phyloP scores from a whole-genome alignment of 2,329 filamentous ascomycete species.

The Talaromyces sp. region DNA sequence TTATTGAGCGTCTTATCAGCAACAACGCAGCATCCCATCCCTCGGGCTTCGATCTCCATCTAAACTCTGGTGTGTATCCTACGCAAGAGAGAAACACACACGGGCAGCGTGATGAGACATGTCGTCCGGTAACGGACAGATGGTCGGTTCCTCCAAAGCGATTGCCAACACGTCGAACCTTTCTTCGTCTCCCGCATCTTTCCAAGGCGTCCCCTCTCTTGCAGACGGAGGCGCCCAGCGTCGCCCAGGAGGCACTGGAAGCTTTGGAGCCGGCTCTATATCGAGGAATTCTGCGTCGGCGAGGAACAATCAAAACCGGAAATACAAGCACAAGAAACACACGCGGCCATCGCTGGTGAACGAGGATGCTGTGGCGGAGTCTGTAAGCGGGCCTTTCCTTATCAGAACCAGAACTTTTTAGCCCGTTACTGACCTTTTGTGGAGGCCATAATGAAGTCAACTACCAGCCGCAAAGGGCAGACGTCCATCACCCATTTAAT shows the following conservation, averaged over 20 bases:
- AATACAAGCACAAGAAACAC: slow-evolving; percentile 79
- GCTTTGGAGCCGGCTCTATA: slow-evolving; percentile 33
- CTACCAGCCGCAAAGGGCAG: slow-evolving; percentile 75
- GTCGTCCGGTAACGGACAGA: slow-evolving; percentile 36
- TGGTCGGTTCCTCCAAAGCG: slow-evolving; percentile 33
- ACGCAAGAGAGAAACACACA: background rate
- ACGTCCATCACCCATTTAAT: slow-evolving; percentile 96
- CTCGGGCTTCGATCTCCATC: background rate
- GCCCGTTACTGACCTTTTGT: slow-evolving; percentile 3
- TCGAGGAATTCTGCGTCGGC: slow-evolving; percentile 32
- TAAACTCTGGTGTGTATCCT: background rate
- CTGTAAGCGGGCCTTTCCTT: slow-evolving; percentile 45
- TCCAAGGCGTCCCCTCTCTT: slow-evolving; percentile 23
- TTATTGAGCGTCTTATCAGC: background rate
- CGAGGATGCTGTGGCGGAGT: slow-evolving; percentile 84
- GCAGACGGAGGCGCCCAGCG: slow-evolving; percentile 34
- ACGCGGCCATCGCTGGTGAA: slow-evolving; percentile 68
- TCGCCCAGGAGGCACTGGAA: slow-evolving; percentile 36
- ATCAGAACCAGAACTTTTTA: background rate
- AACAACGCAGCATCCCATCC: background rate
- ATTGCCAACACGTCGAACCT: slow-evolving; percentile 28
- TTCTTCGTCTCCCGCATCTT: slow-evolving; percentile 25
- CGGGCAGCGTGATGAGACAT: slow-evolving; percentile 22
- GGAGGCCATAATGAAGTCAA: slow-evolving; percentile 56
- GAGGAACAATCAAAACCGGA: slow-evolving; percentile 69